Percentiles rank a stretch among this genome's conserved stretches.
phyloP scores from a whole-genome alignment of 805 yeast species.

The Wickerhamiella bombiphila region DNA sequence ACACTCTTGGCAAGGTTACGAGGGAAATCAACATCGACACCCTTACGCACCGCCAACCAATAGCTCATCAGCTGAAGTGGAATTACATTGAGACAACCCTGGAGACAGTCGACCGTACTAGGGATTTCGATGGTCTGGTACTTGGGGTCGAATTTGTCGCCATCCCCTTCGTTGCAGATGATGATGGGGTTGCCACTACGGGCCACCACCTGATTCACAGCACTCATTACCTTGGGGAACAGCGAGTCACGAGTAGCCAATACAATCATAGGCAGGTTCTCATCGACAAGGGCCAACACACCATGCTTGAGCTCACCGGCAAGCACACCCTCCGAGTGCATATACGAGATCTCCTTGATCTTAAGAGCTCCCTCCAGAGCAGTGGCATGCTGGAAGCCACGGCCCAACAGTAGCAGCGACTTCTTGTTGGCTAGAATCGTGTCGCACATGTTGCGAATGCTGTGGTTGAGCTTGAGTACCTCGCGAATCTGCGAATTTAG shows the following conservation, averaged over 20 bases:
- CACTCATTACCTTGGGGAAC: slow-evolving; percentile 90
- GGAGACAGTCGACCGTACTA: slow-evolving; percentile 89
- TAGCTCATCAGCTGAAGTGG: slow-evolving; percentile 93
- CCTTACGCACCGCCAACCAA: slow-evolving; percentile 91
- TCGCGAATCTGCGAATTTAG: slow-evolving; percentile 76
- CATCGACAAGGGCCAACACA: slow-evolving; percentile 91
- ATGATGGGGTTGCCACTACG: slow-evolving; percentile 95
- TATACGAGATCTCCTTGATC: slow-evolving; percentile 94
- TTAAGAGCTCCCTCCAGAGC: slow-evolving; percentile 97
- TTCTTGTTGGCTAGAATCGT: slow-evolving; percentile 62
- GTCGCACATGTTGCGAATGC: slow-evolving; percentile 63
- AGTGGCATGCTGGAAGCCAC: slow-evolving; percentile 95
- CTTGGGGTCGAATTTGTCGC: slow-evolving; percentile 26
- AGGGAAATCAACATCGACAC: slow-evolving; percentile 96
- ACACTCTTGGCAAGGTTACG: slow-evolving; percentile 97
- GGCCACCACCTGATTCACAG: slow-evolving; percentile 92
- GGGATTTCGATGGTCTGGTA: slow-evolving; percentile 70
- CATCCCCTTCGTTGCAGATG: slow-evolving; percentile 73
- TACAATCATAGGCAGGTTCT: slow-evolving; percentile 81
- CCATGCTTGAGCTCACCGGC: slow-evolving; percentile 99
- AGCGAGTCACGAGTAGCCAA: slow-evolving; percentile 93
- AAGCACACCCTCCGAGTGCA: slow-evolving; percentile 97
- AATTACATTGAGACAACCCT: slow-evolving; percentile 85
- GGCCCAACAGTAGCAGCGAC: slow-evolving; percentile 79
- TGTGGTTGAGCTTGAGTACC: slow-evolving; percentile 57